Conservation (phyloP, 1,284 basidiomycete species). For the Anthracocystis walkeri region DNA sequence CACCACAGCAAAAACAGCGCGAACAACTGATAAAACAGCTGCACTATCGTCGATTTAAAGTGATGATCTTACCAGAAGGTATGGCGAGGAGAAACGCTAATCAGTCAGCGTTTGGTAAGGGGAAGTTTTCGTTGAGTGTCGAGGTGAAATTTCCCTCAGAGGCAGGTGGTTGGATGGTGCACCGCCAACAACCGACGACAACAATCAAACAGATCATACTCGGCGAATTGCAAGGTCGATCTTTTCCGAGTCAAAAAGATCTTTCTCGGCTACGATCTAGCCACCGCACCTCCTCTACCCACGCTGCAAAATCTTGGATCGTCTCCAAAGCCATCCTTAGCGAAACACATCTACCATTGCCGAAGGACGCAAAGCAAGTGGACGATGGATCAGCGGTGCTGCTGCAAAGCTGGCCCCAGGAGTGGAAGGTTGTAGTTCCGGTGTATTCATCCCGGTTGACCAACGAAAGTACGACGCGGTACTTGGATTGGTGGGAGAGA, state of each 20-base stretch:
- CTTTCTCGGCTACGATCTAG: neutral
- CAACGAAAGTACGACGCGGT: conserved; percentile 42
- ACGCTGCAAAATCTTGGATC: neutral
- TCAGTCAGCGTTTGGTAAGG: conserved; percentile 12
- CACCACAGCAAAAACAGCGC: conserved; percentile 27
- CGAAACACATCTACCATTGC: neutral
- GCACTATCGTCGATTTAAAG: conserved; percentile 27
- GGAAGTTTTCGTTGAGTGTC: conserved; percentile 15
- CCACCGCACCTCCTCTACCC: neutral
- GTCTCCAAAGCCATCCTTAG: neutral
- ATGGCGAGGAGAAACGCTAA: conserved; percentile 32
- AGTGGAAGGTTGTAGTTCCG: conserved; percentile 31
- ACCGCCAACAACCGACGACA: neutral
- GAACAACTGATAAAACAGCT: conserved; percentile 43
- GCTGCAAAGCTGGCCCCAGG: conserved; percentile 2
- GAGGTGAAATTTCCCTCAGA: conserved; percentile 7
- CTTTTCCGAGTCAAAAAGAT: conserved; percentile 16
- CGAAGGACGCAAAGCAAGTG: neutral
- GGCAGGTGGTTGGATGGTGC: conserved; percentile 6
- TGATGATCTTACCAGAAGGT: conserved; percentile 44
- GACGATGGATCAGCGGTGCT: neutral
- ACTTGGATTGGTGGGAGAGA: conserved; percentile 40
- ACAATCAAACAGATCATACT: neutral
- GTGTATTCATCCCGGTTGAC: conserved; percentile 29
- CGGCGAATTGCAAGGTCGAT: conserved; percentile 11